phyloP scores from a whole-genome alignment of 768 basidiomycete species.

The Dentipellis sp. region DNA sequence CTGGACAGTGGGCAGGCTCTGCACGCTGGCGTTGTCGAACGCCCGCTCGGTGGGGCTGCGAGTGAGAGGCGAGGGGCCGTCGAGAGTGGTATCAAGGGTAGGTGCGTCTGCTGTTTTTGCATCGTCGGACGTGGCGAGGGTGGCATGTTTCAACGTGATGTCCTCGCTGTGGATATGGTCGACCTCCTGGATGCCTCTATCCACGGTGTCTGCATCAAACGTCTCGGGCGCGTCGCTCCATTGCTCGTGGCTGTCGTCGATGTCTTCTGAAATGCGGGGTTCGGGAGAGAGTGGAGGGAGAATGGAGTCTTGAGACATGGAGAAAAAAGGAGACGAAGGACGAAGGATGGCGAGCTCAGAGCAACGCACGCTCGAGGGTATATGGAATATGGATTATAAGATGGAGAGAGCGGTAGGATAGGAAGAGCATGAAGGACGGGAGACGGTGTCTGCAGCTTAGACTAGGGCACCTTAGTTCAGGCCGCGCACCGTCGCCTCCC shows the following conservation, averaged over 20 bases:
- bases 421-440: neutral
- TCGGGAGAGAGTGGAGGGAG: constrained; percentile 5
- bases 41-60: constrained; percentile 25
- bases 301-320: constrained; percentile 11
- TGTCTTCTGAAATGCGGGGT: neutral
- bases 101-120: constrained; percentile 15
- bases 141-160: constrained; percentile 14
- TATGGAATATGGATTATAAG: neutral
- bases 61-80: constrained; percentile 30
- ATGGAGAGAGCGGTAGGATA: neutral
- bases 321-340: neutral
- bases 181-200: constrained; percentile 5
- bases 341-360: neutral
- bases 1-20: constrained; percentile 49
- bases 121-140: constrained; percentile 1
- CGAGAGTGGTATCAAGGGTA: constrained; percentile 19
- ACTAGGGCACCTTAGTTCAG: neutral
- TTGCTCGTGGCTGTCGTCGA: constrained; percentile 34
- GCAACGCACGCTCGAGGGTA: neutral
- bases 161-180: constrained; percentile 15
- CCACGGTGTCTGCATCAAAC: constrained; percentile 3
- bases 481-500: neutral
- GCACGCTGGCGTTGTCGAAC: constrained; percentile 46
- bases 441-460: neutral
- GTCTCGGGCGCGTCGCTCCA: constrained; percentile 5